Evolutionary conservation across 176 grass and related monocot genomes (phyloP), one percentile per base, ranked within the genome.

Genomic region (Carex pumila): DNA sequence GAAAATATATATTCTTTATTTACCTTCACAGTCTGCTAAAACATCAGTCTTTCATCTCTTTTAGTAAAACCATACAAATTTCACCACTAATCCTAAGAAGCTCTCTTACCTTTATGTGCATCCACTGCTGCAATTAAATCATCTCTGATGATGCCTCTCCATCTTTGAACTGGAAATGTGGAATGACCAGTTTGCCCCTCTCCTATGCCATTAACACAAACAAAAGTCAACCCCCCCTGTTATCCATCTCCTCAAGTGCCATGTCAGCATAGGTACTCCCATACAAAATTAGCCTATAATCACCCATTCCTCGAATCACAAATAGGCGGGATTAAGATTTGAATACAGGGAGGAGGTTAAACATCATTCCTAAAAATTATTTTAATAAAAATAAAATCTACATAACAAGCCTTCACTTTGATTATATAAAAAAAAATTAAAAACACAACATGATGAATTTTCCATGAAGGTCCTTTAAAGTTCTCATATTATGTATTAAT

Each of bases 101-200:
- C 65, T 7, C 12, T 77, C 72, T 77, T 55, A 47, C 43, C 41
- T 77, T 54, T 77, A 77, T 71, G 36, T 41, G 15, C 15, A 7
- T 71, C 30, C 67, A 71, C 67, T 0, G 69, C 63, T 43, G 15
- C 88, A 61, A 86, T 85, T 82, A 97, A 97, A 63, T 94, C 91
- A 49, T 94, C 90, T 70, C 87, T 90, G 45, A 86, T 89, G 77
- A 86, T 89, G 77, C 69, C 34, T 0, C 82, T 45, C 43, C 71
- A 37, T 97, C 92, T 85, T 88, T 97, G 85, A 97, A 97, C 89
- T 68, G 90, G 90, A 84, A 92, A 88, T 12, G 92, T 94, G 3
- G 66, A 65, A 2, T 91, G 89, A 14, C 85, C 65, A 2, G 81
- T 89, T 22, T 90, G 88, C 19, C 85, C 81, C 65, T 94, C 90